These are phyloP conservation scores for Castanospermum australe DNA, from an alignment of 306 rosid genomes.

Conservation along the genomic window DNA sequence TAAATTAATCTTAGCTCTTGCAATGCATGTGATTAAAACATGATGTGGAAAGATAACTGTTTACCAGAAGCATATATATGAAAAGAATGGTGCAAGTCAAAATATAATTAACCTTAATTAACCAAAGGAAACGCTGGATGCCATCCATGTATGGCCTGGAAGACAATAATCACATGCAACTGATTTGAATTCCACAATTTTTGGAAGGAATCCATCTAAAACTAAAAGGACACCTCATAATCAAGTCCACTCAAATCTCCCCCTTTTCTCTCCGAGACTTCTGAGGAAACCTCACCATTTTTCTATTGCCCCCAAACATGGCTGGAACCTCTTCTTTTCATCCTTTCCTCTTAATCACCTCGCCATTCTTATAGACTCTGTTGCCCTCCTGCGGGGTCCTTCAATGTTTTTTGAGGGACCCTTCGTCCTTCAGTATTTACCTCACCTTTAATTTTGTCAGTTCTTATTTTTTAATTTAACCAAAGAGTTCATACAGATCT, in stretches of 20 bases:
- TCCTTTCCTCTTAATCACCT: slow-evolving; percentile 5
- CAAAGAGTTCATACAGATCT: not conserved
- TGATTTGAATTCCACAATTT: slow-evolving; percentile 14
- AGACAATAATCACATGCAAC: slow-evolving; percentile 1
- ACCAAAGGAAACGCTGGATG: slow-evolving; percentile 18
- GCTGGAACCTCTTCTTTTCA: slow-evolving; percentile 23
- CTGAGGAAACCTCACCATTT: slow-evolving; percentile 18
- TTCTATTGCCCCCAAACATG: slow-evolving; percentile 16
- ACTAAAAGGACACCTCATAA: slow-evolving; percentile 1
- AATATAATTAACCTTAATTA: not conserved
- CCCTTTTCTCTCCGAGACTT: slow-evolving; percentile 15
- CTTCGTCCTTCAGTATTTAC: slow-evolving; percentile 14
- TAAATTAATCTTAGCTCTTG: not conserved
- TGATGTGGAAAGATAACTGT: not conserved
- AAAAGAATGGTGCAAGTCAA: slow-evolving; percentile 4
- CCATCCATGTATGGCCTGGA: not conserved
- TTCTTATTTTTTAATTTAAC: not conserved
- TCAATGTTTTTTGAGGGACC: slow-evolving; percentile 76
- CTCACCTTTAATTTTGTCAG: not conserved
- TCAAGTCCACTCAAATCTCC: slow-evolving; percentile 32
- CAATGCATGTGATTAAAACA: not conserved
- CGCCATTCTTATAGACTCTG: slow-evolving; percentile 12
- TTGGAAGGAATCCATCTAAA: slow-evolving; percentile 24
- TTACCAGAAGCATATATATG: not conserved
- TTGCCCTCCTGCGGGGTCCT: slow-evolving; percentile 65